Evolutionary conservation across 1,284 basidiomycete species (phyloP).

Genomic region (Jaminaea rosea): DNA sequence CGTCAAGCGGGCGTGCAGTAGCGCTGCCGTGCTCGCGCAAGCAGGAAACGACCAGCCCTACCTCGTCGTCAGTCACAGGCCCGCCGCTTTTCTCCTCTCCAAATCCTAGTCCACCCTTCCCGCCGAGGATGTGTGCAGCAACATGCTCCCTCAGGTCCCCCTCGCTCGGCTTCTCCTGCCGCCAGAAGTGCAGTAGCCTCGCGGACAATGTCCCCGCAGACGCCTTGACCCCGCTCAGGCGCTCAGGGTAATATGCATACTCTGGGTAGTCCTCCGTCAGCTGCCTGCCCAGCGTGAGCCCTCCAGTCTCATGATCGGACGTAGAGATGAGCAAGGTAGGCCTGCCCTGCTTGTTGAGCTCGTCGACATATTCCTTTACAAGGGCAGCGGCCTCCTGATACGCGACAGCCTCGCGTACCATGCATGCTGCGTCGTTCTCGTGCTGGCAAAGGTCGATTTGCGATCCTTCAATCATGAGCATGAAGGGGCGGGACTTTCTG

Average conservation of each 20-base stretch:
- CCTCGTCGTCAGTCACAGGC: slow-evolving; percentile 24
- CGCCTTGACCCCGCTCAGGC: slow-evolving; percentile 42
- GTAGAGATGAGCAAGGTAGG: slow-evolving; percentile 46
- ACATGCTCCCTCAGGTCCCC: slow-evolving; percentile 18
- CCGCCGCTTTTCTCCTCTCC: slow-evolving; percentile 11
- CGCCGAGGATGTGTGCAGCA: slow-evolving; percentile 16
- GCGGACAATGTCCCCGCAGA: slow-evolving; percentile 40
- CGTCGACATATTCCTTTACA: slow-evolving; percentile 42
- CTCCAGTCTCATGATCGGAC: slow-evolving; percentile 49
- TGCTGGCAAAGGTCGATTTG: slow-evolving; percentile 43
- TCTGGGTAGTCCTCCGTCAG: slow-evolving; percentile 24
- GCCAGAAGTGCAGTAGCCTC: slow-evolving; percentile 23
- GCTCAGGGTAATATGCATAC: slow-evolving; percentile 47
- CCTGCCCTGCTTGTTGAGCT: slow-evolving; percentile 31
- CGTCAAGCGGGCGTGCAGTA: no score
- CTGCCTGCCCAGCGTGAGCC: slow-evolving; percentile 47
- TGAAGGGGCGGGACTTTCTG: slow-evolving; percentile 21
- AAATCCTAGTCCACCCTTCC: slow-evolving; percentile 12
- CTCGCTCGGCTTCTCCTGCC: slow-evolving; percentile 2
- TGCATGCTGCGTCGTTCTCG: slow-evolving; percentile 37
- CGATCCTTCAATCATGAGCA: slow-evolving; percentile 42
- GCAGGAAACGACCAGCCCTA: slow-evolving; percentile 26
- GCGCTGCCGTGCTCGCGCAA: slow-evolving; percentile 15
- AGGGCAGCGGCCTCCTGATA: slow-evolving; percentile 46
- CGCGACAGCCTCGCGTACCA: slow-evolving; percentile 44